Evolutionary conservation across 257 asterid genomes (phyloP).

Genomic region (Solanum phureja): DNA sequence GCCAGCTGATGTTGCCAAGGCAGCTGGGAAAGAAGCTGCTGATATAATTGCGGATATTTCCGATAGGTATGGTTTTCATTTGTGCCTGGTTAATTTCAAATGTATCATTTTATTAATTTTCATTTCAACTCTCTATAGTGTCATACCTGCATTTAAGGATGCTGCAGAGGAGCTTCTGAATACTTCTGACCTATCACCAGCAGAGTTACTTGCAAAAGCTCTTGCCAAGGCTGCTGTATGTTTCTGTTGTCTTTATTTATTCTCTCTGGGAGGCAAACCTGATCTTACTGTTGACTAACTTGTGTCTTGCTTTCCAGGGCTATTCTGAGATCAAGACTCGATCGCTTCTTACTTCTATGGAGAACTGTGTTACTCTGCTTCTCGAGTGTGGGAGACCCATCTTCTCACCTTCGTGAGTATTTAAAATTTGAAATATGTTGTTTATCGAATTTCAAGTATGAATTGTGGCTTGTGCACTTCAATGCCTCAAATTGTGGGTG

Average conservation of each 20-base stretch:
- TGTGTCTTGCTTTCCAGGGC: conserved; percentile 40
- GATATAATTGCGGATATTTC: conserved; percentile 59
- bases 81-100: not conserved
- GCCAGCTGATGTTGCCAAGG: conserved; percentile 89
- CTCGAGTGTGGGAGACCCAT: conserved; percentile 74
- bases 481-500: not conserved
- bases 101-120: not conserved
- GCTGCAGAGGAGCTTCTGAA: conserved; percentile 81
- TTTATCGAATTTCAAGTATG: not conserved
- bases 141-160: conserved; percentile 78
- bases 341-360: conserved; percentile 81
- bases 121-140: conserved; percentile 31
- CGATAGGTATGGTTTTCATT: conserved; percentile 41
- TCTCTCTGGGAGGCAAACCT: not conserved
- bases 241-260: not conserved
- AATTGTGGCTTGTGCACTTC: not conserved
- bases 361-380: conserved; percentile 68
- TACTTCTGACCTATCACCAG: conserved; percentile 54
- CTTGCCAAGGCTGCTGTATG: conserved; percentile 94
- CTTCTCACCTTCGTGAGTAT: conserved; percentile 66
- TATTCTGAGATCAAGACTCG: conserved; percentile 82
- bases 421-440: not conserved
- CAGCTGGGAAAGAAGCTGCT: conserved; percentile 80
- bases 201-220: conserved; percentile 87
- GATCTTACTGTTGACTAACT: conserved; percentile 1